phyloP scores from a whole-genome alignment of 768 basidiomycete species.

The Suillus lakei region DNA sequence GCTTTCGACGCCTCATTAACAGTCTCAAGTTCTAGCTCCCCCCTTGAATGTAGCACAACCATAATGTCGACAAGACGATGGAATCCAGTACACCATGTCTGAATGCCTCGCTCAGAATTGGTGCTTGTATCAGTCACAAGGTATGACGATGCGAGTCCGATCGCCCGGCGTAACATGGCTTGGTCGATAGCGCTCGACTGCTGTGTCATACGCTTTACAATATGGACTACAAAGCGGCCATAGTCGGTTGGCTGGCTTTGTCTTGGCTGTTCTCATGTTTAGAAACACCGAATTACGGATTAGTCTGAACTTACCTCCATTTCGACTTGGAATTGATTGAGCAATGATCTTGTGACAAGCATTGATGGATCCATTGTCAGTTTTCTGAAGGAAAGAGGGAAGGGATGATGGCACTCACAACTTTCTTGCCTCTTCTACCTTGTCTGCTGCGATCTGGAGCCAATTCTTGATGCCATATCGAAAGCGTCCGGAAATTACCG shows the following conservation, averaged over 20 bases:
- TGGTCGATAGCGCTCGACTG: constrained; percentile 60
- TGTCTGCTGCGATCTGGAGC: constrained; percentile 4
- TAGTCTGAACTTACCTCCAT: constrained; percentile 33
- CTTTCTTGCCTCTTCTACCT: constrained; percentile 2
- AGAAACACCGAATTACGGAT: background rate
- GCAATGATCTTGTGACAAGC: constrained; percentile 21
- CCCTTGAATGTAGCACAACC: constrained; percentile 66
- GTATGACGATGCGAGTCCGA: constrained; percentile 78
- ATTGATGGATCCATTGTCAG: constrained; percentile 30
- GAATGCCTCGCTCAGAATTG: constrained; percentile 58
- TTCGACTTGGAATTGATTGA: constrained; percentile 29
- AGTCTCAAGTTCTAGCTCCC: constrained; percentile 79
- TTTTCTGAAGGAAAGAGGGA: background rate
- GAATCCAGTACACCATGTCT: constrained; percentile 71
- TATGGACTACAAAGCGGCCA: constrained; percentile 58
- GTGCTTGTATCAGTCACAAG: constrained; percentile 75
- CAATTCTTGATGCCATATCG: background rate
- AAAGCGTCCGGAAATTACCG: constrained; percentile 13
- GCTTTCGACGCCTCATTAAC: constrained; percentile 61
- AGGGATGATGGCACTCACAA: background rate
- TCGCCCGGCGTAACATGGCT: constrained; percentile 59
- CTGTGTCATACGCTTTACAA: constrained; percentile 56
- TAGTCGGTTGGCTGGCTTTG: constrained; percentile 61
- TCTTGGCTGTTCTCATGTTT: constrained; percentile 18
- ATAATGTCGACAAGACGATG: constrained; percentile 72